Base-by-base conservation (phyloP, 805 yeast genomes). In the Saccharomyces kudriavzevii region DNA sequence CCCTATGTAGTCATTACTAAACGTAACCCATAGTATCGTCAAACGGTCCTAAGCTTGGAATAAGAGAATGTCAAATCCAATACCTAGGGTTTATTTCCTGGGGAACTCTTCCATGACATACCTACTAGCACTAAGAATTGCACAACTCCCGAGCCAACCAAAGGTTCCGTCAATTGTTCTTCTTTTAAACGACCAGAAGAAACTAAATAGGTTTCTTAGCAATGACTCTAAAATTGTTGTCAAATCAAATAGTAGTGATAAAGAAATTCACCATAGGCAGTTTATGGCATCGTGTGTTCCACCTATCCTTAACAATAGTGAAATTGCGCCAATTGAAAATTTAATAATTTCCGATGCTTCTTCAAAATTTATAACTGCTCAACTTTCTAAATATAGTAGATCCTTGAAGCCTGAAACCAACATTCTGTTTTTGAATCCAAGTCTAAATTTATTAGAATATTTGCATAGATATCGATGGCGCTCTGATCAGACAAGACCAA, bases 401-500 rank as follows among this genome's bases (percentile, higher is more conserved):
- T 67, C 71, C 48, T 68, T 89, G 13, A 58, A 64, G 10, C 56
- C 61, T 0, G 63, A 71, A 2, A 77, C 91, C 1, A 82, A 81
- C 53, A 67, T 90, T 2, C 58, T 91, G 47, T 67, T 91, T 24
- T 60, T 91, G 14, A 68, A 73, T n/a, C 95, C 89, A 53, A 89
- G 90, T 2, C 75, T 87, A 80, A 96, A 95, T 1, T 75, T 81
- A 45, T 65, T 77, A 8, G 80, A 78, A 11, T 67, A 72, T 53
- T 60, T 89, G 10, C 65, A 73, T n/a, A 64, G 69, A 1, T 60
- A 65, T 10, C 68, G 81, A 6, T 87, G 92, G 90, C 81, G 81
- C 3, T 61, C 69, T 2, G 50, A 56, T 1, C 60, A 57, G 0
- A 47, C 56, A 0, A 66, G 81, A 51, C 96, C 97, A 0, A 74